Evolutionary conservation across 495 filamentous ascomycete species (phyloP).

Genomic region (Lepraria neglecta): DNA sequence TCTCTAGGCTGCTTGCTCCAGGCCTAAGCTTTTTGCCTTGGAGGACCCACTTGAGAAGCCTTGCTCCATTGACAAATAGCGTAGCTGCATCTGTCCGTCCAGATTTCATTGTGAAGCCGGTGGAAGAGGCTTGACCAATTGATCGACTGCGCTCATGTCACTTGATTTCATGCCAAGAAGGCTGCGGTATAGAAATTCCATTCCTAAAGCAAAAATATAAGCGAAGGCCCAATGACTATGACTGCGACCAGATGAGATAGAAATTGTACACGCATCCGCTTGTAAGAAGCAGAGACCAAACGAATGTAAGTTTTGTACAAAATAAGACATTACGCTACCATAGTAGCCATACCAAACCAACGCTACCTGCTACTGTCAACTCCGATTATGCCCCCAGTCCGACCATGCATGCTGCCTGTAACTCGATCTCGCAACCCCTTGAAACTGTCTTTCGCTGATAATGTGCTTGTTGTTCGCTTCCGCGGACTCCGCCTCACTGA

Average conservation of each 20-base stretch:
- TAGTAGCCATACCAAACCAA: not conserved
- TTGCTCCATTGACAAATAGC: too few species aligned
- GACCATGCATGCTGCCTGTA: conserved; percentile 26
- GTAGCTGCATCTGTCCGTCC: too few species aligned
- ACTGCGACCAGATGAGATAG: too few species aligned
- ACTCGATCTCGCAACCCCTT: conserved; percentile 26
- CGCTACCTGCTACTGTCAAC: conserved; percentile 23
- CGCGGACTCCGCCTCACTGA: conserved; percentile 16
- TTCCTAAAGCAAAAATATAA: not conserved
- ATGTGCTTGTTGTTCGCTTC: conserved; percentile 20
- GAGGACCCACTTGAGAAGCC: too few species aligned
- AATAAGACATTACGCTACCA: not conserved
- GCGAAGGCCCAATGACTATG: not conserved
- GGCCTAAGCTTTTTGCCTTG: too few species aligned
- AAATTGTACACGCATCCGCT: not conserved
- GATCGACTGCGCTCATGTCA: too few species aligned
- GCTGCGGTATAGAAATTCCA: not conserved
- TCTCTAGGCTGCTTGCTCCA: too few species aligned
- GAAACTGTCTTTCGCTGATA: conserved; percentile 25
- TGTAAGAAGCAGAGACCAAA: not conserved
- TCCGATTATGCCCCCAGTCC: conserved; percentile 22
- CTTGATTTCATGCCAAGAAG: too few species aligned
- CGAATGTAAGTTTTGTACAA: conserved; percentile 18
- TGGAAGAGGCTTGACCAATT: too few species aligned
- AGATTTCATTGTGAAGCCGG: too few species aligned